phyloP scores from a whole-genome alignment of 2,329 filamentous ascomycete species.

The Leptographium lundbergii region DNA sequence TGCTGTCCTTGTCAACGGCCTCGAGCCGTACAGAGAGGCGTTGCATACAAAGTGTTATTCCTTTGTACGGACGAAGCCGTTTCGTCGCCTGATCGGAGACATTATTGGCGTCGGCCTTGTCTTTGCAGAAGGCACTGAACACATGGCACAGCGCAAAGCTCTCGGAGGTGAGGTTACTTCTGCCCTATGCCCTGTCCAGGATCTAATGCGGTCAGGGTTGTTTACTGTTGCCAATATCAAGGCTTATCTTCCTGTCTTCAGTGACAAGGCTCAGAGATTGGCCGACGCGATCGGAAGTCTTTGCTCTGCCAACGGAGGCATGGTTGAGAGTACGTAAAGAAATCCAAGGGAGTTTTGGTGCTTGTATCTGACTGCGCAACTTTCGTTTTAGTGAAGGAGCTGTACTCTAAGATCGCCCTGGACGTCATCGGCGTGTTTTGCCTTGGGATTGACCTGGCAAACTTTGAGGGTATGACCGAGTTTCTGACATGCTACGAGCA shows the following conservation, averaged over 20 bases:
- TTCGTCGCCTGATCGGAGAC: conserved; percentile 20
- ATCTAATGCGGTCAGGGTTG: conserved; percentile 12
- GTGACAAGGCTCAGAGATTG: conserved; percentile 17
- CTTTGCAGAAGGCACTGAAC: conserved; percentile 23
- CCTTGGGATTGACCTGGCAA: conserved; percentile 21
- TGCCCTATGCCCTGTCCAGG: too few relatives aligned
- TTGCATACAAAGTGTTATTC: conserved; percentile 26
- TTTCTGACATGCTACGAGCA: conserved; percentile 20
- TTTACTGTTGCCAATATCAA: conserved; percentile 24
- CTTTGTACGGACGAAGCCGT: conserved; percentile 24
- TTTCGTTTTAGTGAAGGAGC: conserved; percentile 17
- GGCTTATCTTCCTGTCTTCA: conserved; percentile 25
- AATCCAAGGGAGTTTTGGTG: neutral
- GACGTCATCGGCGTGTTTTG: conserved; percentile 22
- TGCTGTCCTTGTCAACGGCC: conserved; percentile 23
- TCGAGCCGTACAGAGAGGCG: conserved; percentile 23
- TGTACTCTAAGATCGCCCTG: conserved; percentile 20
- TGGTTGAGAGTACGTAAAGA: neutral
- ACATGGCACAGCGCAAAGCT: conserved; percentile 21
- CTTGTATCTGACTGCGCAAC: neutral
- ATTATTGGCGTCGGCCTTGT: conserved; percentile 23
- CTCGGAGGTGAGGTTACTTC: conserved; percentile 13
- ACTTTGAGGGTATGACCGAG: conserved; percentile 13
- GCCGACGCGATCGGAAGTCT: neutral
- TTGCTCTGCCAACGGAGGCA: neutral